Conservation (phyloP, 805 yeast species). For the Myxozyma vanderwaltii region DNA sequence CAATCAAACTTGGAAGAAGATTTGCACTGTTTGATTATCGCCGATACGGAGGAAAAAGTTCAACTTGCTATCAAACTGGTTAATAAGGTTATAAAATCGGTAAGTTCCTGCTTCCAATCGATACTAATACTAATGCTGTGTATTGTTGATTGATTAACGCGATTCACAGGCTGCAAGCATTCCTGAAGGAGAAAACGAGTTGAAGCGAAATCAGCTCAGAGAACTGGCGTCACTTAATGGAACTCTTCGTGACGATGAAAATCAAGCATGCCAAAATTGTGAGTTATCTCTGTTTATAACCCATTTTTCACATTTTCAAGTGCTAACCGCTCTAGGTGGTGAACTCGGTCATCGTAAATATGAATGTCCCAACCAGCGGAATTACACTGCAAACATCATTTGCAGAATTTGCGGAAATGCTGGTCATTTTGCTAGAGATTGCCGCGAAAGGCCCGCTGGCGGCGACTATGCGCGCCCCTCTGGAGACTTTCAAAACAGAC, state of each 20-base stretch:
- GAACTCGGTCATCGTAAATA: slow-evolving; percentile 63
- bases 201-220: slow-evolving; percentile 85
- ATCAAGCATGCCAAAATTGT: slow-evolving; percentile 62
- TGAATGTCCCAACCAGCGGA: slow-evolving; percentile 61
- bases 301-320: neutral
- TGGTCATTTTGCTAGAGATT: slow-evolving; percentile 90
- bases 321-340: slow-evolving; percentile 44
- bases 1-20: slow-evolving; percentile 73
- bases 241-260: slow-evolving; percentile 80
- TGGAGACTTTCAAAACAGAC: slow-evolving; percentile 32
- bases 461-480: slow-evolving; percentile 5
- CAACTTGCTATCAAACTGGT: slow-evolving; percentile 73
- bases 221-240: slow-evolving; percentile 94
- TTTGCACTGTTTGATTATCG: slow-evolving; percentile 82
- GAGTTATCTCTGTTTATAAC: neutral
- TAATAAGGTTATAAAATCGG: slow-evolving; percentile 69
- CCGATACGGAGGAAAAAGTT: slow-evolving; percentile 77
- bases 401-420: slow-evolving; percentile 78
- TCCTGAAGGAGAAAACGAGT: slow-evolving; percentile 91
- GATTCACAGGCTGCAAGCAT: slow-evolving; percentile 66
- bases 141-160: neutral
- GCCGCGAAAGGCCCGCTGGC: slow-evolving; percentile 50
- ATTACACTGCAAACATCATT: slow-evolving; percentile 56
- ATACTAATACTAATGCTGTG: neutral
- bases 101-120: neutral